Percentiles rank a stretch among this genome's conserved stretches.
Evolutionary conservation across 768 basidiomycete genomes (phyloP).

Genomic region (Kwoniella mangroviensis): DNA sequence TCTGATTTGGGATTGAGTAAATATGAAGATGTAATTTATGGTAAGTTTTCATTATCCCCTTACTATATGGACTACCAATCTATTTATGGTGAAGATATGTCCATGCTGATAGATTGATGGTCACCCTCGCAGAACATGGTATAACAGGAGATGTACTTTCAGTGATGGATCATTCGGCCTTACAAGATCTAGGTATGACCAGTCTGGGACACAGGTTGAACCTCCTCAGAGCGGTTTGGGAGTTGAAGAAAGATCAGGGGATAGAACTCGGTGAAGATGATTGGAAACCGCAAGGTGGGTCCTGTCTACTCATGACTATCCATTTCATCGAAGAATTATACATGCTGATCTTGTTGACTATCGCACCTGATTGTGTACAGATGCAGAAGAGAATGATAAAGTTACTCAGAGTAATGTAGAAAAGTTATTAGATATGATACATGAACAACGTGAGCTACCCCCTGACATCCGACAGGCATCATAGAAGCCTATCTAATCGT

Average conservation of each 20-base stretch:
- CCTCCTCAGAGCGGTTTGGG: slow-evolving; percentile 90
- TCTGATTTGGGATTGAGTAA: slow-evolving; percentile 77
- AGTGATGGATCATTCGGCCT: slow-evolving; percentile 76
- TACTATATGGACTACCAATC: no score
- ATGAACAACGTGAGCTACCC: slow-evolving; percentile 49
- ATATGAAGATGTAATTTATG: slow-evolving; percentile 80
- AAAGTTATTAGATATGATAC: slow-evolving; percentile 45
- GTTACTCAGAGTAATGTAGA: slow-evolving; percentile 25
- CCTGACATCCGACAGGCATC: no score
- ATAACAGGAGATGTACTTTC: slow-evolving; percentile 90
- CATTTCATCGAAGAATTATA: no score
- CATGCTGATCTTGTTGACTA: not conserved
- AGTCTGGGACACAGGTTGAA: slow-evolving; percentile 89
- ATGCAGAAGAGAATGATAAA: slow-evolving; percentile 21
- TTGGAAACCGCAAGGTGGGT: slow-evolving; percentile 50
- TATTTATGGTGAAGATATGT: not conserved
- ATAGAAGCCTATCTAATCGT: not conserved
- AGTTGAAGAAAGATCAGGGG: slow-evolving; percentile 79
- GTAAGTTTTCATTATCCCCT: slow-evolving; percentile 59
- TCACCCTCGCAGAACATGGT: slow-evolving; percentile 70
- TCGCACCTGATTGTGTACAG: not conserved
- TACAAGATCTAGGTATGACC: slow-evolving; percentile 84
- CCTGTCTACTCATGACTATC: no score
- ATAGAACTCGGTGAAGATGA: slow-evolving; percentile 60
- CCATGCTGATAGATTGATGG: slow-evolving; percentile 4